phyloP scores from a whole-genome alignment of 2,329 filamentous ascomycete genomes.

The Talaromyces sp. region DNA sequence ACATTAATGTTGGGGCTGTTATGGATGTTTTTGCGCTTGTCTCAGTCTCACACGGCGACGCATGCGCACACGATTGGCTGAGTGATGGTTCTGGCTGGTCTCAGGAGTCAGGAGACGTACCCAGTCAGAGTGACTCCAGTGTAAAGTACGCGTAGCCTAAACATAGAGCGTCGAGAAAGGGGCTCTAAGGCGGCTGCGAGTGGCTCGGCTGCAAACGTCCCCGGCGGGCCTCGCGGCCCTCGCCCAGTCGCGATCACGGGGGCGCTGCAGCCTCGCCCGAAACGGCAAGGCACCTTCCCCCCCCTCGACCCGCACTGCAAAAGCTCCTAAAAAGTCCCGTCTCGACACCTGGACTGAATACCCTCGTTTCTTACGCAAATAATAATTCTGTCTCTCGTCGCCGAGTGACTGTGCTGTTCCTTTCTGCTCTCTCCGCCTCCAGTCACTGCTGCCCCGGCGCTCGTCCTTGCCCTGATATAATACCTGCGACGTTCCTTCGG shows the following conservation, averaged over 20 bases:
- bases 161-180: too few species aligned
- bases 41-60: too few species aligned
- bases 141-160: too few species aligned
- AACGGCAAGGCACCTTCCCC: neutral
- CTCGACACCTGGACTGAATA: neutral
- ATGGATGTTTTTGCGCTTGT: too few species aligned
- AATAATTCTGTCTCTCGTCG: neutral
- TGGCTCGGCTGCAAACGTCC: neutral
- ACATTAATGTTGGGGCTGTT: too few species aligned
- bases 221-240: neutral
- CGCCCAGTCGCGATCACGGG: neutral
- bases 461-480: neutral
- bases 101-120: too few species aligned
- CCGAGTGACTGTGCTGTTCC: neutral
- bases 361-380: neutral
- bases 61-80: too few species aligned
- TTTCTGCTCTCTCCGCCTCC: neutral
- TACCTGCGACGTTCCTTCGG: constrained; percentile 7
- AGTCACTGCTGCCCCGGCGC: neutral
- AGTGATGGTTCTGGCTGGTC: too few species aligned
- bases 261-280: neutral
- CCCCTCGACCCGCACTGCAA: neutral
- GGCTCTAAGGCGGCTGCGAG: neutral
- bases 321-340: neutral
- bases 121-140: too few species aligned